A percentile compares a stretch with the other conserved stretches of the same genome.
phyloP scores from a whole-genome alignment of 208 protist species.

The Leptomonas pyrrhocoris region DNA sequence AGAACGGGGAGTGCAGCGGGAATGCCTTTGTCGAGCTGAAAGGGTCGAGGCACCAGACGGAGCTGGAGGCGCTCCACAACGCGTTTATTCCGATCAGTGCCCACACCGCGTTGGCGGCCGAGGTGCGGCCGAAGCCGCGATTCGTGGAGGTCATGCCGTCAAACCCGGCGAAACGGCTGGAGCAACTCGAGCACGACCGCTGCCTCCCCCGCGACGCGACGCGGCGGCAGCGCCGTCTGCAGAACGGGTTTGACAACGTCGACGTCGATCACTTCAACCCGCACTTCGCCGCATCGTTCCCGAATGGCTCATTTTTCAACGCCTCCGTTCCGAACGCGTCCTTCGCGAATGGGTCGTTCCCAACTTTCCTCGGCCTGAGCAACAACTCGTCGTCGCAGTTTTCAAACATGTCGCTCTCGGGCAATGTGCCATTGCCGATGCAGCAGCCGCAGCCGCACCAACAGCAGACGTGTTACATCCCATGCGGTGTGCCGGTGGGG shows the following conservation, averaged over 20 bases:
- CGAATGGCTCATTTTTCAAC: not conserved
- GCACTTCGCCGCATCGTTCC: not conserved
- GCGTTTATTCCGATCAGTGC: slow-evolving; percentile 5
- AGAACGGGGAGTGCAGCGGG: slow-evolving; percentile 15
- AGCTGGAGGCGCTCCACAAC: slow-evolving; percentile 13
- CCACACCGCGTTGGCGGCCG: not conserved
- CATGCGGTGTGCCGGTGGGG: not conserved
- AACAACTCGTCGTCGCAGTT: not conserved
- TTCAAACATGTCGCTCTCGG: too few relatives aligned
- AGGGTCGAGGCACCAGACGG: slow-evolving; percentile 16
- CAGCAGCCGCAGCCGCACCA: not conserved
- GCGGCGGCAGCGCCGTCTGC: slow-evolving; percentile 2
- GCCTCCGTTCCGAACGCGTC: not conserved
- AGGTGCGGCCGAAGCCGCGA: slow-evolving; percentile 19
- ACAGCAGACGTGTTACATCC: not conserved
- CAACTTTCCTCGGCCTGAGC: not conserved
- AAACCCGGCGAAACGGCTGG: slow-evolving; percentile 12
- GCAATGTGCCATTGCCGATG: not conserved
- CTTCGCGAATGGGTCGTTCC: not conserved
- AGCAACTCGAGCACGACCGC: slow-evolving; percentile 17
- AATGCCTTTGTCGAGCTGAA: slow-evolving; percentile 22
- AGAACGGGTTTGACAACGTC: not conserved
- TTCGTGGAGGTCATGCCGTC: slow-evolving; percentile 21
- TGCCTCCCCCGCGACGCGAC: not conserved
- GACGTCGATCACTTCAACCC: not conserved